phyloP scores from a whole-genome alignment of 208 protist species.

The Trypanosoma melophagium region DNA sequence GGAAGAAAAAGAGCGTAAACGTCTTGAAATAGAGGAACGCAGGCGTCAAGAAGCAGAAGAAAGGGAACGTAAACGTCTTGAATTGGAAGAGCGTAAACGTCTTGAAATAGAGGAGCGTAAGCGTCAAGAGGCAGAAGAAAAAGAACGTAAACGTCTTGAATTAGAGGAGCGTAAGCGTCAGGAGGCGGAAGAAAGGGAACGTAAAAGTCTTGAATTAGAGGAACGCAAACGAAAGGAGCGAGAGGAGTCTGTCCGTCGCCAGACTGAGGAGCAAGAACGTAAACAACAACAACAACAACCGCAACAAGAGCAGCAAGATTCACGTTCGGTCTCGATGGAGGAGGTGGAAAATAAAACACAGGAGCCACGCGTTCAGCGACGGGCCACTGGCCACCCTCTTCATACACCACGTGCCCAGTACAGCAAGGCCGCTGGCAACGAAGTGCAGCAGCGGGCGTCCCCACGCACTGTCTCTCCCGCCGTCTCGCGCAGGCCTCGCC shows the following conservation, averaged over 20 bases:
- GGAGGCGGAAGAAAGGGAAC: conserved; percentile 8
- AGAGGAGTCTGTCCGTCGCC: neutral
- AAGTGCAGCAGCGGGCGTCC: conserved; percentile 12
- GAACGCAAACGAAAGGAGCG: neutral
- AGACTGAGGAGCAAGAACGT: conserved; percentile 13
- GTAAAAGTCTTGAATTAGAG: conserved; percentile 4
- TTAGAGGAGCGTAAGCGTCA: neutral
- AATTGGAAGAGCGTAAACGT: conserved; percentile 5
- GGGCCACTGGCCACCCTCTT: conserved; percentile 46
- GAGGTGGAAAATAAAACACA: conserved; percentile 6
- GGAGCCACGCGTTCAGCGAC: conserved; percentile 30
- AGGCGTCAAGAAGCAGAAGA: conserved; percentile 10
- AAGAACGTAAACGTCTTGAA: conserved; percentile 14
- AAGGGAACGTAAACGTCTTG: conserved; percentile 20
- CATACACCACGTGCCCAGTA: conserved; percentile 50
- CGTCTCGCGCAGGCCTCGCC: conserved; percentile 30
- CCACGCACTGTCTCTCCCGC: conserved; percentile 16
- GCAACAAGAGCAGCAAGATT: conserved; percentile 14
- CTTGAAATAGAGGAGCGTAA: neutral
- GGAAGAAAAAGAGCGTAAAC: conserved; percentile 16
- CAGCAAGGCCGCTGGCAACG: conserved; percentile 8
- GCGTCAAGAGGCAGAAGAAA: conserved; percentile 4
- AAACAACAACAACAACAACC: conserved; percentile 12
- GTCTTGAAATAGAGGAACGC: conserved; percentile 13
- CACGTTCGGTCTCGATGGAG: neutral